Evolutionary conservation across 2,329 filamentous ascomycete genomes (phyloP).

Genomic region (Apiospora kogelbergensis): DNA sequence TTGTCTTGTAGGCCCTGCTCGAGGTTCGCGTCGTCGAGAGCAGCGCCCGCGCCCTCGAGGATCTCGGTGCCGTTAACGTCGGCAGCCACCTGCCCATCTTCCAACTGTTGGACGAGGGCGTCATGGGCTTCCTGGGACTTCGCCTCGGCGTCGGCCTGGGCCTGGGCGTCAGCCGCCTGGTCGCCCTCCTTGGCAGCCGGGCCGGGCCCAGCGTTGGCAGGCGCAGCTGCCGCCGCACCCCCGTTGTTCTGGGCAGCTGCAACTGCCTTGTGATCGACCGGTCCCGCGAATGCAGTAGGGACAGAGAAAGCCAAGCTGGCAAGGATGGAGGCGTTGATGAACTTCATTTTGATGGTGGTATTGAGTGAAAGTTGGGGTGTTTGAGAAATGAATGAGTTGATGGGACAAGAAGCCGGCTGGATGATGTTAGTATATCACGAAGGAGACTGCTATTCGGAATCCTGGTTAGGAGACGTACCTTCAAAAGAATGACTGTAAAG

Average conservation of each 20-base stretch:
- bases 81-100: slow-evolving; percentile 7
- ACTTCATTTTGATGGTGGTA: slow-evolving; percentile 24
- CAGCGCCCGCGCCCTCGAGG: slow-evolving; percentile 9
- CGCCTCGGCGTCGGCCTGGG: slow-evolving; percentile 15
- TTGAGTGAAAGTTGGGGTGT: slow-evolving; percentile 12
- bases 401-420: slow-evolving; percentile 17
- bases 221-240: too few relatives aligned
- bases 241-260: neutral
- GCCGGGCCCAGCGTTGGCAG: neutral
- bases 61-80: slow-evolving; percentile 18
- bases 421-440: slow-evolving; percentile 11
- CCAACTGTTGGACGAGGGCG: slow-evolving; percentile 13
- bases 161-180: slow-evolving; percentile 9
- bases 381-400: neutral
- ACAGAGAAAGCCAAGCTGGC: slow-evolving; percentile 26
- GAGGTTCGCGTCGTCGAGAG: slow-evolving; percentile 19
- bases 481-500: slow-evolving; percentile 23
- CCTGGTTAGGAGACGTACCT: slow-evolving; percentile 17
- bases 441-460: neutral
- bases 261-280: slow-evolving; percentile 13
- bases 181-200: slow-evolving; percentile 18
- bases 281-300: slow-evolving; percentile 17
- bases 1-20: slow-evolving; percentile 18
- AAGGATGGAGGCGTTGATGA: slow-evolving; percentile 22
- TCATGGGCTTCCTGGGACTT: slow-evolving; percentile 13